These are phyloP conservation scores for Flaveria robusta DNA, from an alignment of 129 eudicot genomes.

Conservation along the genomic window DNA sequence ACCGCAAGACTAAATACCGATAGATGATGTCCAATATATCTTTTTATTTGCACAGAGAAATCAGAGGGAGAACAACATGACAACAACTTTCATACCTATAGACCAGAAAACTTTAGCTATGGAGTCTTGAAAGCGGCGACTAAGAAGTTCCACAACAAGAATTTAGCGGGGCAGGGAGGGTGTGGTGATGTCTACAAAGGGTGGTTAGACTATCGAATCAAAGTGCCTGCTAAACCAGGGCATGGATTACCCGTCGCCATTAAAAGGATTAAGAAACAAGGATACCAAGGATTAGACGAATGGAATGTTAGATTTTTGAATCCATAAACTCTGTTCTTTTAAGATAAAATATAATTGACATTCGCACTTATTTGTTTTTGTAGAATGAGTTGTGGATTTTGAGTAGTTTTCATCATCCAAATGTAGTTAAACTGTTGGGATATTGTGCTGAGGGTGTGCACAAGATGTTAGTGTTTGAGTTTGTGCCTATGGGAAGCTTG, in stretches of 20 bases:
- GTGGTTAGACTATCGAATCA: conserved; percentile 46
- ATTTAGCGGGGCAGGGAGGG: conserved; percentile 53
- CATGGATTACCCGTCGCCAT: conserved; percentile 45
- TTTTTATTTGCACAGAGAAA: conserved; percentile 18
- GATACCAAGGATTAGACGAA: conserved; percentile 49
- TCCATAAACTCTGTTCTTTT: not conserved
- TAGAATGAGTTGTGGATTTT: conserved; percentile 47
- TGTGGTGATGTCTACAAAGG: conserved; percentile 54
- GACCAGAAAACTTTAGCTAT: conserved; percentile 25
- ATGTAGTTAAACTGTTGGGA: conserved; percentile 58
- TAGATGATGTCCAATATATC: not conserved
- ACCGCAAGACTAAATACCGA: not conserved
- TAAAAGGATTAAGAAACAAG: conserved; percentile 45
- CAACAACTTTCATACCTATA: conserved; percentile 25
- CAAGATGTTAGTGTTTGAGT: conserved; percentile 49
- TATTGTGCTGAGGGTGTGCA: conserved; percentile 46
- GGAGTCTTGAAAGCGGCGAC: conserved; percentile 42
- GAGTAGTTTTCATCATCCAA: conserved; percentile 46
- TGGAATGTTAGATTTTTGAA: conserved; percentile 44
- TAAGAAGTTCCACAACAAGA: conserved; percentile 30
- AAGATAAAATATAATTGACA: not conserved
- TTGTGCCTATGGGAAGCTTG: conserved; percentile 52
- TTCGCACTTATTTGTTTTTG: conserved; percentile 1
- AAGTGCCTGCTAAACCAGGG: conserved; percentile 42
- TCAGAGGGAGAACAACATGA: conserved; percentile 9